phyloP scores from a whole-genome alignment of 78 protist species.

The Anaeramoeba ignava region DNA sequence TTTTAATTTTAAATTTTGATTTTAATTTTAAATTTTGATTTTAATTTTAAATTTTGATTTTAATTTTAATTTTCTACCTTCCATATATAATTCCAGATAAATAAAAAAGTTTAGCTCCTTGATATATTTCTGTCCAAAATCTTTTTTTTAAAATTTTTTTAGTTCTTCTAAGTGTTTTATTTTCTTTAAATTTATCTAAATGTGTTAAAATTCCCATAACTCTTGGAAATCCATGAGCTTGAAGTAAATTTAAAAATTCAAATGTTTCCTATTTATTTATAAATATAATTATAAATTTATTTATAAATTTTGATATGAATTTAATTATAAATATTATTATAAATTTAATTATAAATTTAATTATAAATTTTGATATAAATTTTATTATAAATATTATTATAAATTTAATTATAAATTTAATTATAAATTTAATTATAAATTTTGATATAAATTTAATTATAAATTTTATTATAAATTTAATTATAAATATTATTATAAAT shows the following conservation, averaged over 20 bases:
- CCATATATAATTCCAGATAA: constrained; percentile 70
- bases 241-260: constrained; percentile 91
- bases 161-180: constrained; percentile 14
- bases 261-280: constrained; percentile 74
- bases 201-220: constrained; percentile 96
- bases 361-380: no score
- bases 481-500: neutral
- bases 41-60: no score
- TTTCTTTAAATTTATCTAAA: constrained; percentile 65
- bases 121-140: constrained; percentile 91
- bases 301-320: neutral
- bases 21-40: no score
- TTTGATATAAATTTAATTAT: no score
- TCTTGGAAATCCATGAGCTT: constrained; percentile 88
- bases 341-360: neutral
- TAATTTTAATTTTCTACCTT: constrained; percentile 7
- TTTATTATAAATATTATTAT: neutral
- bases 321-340: neutral
- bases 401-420: neutral
- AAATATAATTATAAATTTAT: neutral
- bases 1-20: no score
- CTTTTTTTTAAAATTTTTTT: constrained; percentile 74
- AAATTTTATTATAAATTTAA: neutral
- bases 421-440: no score
- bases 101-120: constrained; percentile 94